These are phyloP conservation scores for Rhynchospora tenuis DNA, from an alignment of 176 grass and related monocot species.

Conservation along the genomic window DNA sequence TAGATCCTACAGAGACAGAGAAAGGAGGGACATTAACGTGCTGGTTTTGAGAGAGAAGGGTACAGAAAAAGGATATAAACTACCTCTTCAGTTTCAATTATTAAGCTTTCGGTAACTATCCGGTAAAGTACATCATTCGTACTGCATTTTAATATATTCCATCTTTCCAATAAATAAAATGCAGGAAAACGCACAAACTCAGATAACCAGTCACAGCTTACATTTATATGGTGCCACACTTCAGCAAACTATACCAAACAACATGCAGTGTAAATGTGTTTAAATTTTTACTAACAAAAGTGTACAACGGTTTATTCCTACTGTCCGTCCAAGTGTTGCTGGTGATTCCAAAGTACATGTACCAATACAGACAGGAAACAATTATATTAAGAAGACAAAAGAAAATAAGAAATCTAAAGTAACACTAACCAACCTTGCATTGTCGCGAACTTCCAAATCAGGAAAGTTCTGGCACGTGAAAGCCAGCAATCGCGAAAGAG, in stretches of 20 bases:
- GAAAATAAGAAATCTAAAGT: neutral
- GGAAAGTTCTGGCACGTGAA: slow-evolving; percentile 68
- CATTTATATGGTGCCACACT: neutral
- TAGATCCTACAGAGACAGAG: slow-evolving; percentile 52
- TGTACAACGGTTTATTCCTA: neutral
- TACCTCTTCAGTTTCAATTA: neutral
- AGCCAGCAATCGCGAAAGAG: slow-evolving; percentile 53
- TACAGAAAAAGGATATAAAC: neutral
- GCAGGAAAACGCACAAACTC: neutral
- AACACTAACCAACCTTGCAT: slow-evolving; percentile 55
- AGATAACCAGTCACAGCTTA: neutral
- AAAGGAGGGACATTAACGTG: slow-evolving; percentile 25
- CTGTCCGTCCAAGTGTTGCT: neutral
- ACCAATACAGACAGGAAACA: neutral
- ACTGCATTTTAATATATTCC: neutral
- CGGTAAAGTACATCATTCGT: neutral
- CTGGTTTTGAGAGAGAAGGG: neutral
- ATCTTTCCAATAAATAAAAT: neutral
- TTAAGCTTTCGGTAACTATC: neutral
- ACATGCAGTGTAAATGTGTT: neutral
- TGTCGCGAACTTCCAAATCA: slow-evolving; percentile 89
- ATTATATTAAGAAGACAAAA: neutral
- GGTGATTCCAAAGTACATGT: neutral
- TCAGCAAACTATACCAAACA: neutral
- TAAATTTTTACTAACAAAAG: neutral